Base-by-base conservation (phyloP, 2,329 filamentous ascomycete genomes). In the Alternaria triticimaculans region DNA sequence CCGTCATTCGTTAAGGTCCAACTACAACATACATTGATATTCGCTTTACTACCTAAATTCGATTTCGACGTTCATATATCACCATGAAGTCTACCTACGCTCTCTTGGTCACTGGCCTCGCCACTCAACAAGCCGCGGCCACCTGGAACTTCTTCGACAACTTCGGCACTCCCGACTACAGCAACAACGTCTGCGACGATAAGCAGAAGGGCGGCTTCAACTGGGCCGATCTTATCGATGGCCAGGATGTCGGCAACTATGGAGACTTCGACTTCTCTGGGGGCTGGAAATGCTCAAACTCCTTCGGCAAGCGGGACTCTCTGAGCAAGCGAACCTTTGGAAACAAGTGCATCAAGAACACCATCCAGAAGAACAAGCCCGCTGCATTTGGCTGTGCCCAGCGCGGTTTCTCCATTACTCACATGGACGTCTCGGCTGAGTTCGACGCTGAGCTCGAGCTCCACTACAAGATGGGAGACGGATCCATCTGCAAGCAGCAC, bases 391-490 rank as follows among this genome's bases (percentile, higher is more conserved):
- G 94, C 57, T 90, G 92, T 66, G 80, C 77, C 56, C 73, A 77
- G 69, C 72, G 68, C 30, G 85, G 86, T 60, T 96, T 97, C 85
- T 96, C 94, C 37, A 88, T 97, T 75, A 87, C 84, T 68, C 85
- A 88, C 72, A 87, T 97, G 80, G 86, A 95, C 68, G 84, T 97
- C 71, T 88, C 88, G 49, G 86, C 89, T 67, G 89, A 93, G 76
- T 89, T 91, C 76, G 90, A 95, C 80, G 89, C 88, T 71, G 89
- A 94, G 67, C 83, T 98, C 58, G 89, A 95, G 81, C 93, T 97
- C 84, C 87, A 92, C 84, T 97, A 95, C 82, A 87, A 85, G 74
- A 97, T 97, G 93, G 87, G 89, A 3, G 92, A 95, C 78, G 92
- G 92, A 72, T 90, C 88, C 14, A 87, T 81, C 64, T 98, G 95